A percentile compares a stretch with the other conserved stretches of the same genome.
Conservation (phyloP, 805 yeast species). For the Wickerhamomyces bisporus region DNA sequence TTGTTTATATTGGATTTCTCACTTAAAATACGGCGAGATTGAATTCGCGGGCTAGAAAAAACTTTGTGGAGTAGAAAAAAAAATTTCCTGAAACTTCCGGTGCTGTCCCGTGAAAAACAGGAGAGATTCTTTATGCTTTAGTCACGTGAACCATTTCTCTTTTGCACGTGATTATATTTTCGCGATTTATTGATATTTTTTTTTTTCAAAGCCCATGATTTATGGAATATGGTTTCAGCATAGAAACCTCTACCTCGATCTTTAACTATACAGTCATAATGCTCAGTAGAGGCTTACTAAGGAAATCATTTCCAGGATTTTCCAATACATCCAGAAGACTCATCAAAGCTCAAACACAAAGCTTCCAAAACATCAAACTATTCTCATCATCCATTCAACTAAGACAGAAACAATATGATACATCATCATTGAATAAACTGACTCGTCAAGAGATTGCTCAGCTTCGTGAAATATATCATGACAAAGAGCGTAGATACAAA, state of each 20-base stretch:
- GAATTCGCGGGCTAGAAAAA: background rate
- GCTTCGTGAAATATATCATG: slow-evolving; percentile 18
- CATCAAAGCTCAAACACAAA: background rate
- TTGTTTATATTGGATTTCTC: too few relatives aligned
- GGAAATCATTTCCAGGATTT: background rate
- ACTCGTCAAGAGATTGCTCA: slow-evolving; percentile 21
- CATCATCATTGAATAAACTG: slow-evolving; percentile 14
- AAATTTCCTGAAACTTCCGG: background rate
- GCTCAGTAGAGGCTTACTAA: background rate
- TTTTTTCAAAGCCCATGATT: too few relatives aligned
- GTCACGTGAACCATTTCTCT: too few relatives aligned
- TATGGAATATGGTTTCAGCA: too few relatives aligned
- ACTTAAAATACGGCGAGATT: too few relatives aligned
- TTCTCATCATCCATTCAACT: slow-evolving; percentile 3
- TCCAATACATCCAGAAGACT: background rate
- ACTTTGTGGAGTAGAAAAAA: slow-evolving; percentile 1
- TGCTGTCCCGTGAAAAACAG: background rate
- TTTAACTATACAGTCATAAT: too few relatives aligned
- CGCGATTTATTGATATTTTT: too few relatives aligned
- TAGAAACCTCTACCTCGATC: too few relatives aligned
- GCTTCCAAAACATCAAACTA: background rate
- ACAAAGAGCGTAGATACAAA: slow-evolving; percentile 13
- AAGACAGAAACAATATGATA: slow-evolving; percentile 6
- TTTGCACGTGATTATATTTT: too few relatives aligned
- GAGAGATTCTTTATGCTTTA: too few relatives aligned